Evolutionary conservation across 805 yeast species (phyloP), one percentile per base, ranked within the genome.

Genomic region (Saccharomycopsis synnaedendra): DNA sequence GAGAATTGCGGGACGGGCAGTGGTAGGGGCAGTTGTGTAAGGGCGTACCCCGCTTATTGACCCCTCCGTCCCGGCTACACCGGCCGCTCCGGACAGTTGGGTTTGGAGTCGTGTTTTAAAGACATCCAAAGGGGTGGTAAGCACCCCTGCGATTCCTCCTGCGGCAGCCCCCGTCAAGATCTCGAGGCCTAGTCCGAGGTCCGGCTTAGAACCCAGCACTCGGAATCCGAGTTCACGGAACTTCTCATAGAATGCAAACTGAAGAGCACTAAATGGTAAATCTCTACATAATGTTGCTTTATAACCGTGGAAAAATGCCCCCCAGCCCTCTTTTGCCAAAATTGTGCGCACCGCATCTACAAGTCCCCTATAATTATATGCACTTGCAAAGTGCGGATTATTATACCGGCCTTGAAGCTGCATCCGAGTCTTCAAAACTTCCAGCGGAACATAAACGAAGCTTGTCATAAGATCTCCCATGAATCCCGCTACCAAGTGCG

Each of bases 51-150:
- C n/a, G 19, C 19, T 39, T n/a, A 37, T 19, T 7, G 39, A 19
- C 30, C 35, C 41, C 29, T 30, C 30, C 28, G 39, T 8, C 4
- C 10, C 7, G 34, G 52, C 55, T 19, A 19, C 39, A 30, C 43
- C 39, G 11, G 48, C 40, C 27, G 44, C 19, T 9, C 51, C 10
- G 2, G 49, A 19, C 4, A 46, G 34, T 57, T 89, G 93, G 1
- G 98, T 93, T 66, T 93, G 99, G 43, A 88, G 78, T 58, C 97
- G 72, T 1, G 97, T 89, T 64, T 89, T 89, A 39, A 89, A 79
- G 34, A 89, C 97, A 59, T 89, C 97, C 54, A 86, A 65, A 1
- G 97, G 97, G 0, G 97, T 89, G 0, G 97, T 89, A 27, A 89
- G 58, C 1, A 77, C 72, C 1, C 97, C 97, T 0, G 96, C 95